Evolutionary conservation across 805 yeast genomes (phyloP).

Genomic region (Sugiyamaella mastotermitis): DNA sequence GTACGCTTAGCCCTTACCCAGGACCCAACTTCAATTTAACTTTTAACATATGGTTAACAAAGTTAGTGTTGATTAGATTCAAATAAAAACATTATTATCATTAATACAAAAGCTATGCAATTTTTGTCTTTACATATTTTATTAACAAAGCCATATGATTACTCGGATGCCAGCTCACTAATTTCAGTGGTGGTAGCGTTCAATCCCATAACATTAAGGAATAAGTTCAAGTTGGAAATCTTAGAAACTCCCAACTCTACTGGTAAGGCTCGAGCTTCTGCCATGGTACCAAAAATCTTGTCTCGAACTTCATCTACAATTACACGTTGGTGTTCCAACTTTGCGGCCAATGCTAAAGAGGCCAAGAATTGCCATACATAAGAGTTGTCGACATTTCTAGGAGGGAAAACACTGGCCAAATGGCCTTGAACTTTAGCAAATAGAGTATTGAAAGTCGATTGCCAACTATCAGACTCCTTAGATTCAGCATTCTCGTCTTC

Average conservation of each 20-base stretch:
- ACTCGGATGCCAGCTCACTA: slow-evolving; percentile 46
- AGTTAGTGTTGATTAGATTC: too few species aligned
- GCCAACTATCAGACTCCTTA: slow-evolving; percentile 56
- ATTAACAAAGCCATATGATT: too few species aligned
- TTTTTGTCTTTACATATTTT: too few species aligned
- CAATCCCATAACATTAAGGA: slow-evolving; percentile 93
- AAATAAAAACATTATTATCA: too few species aligned
- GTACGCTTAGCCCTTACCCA: too few species aligned
- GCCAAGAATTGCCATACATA: slow-evolving; percentile 98
- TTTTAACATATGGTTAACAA: too few species aligned
- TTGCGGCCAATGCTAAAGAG: slow-evolving; percentile 85
- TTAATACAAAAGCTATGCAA: too few species aligned
- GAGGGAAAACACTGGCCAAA: slow-evolving; percentile 76
- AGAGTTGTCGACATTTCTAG: slow-evolving; percentile 56
- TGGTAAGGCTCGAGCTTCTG: slow-evolving; percentile 54
- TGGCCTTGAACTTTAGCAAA: slow-evolving; percentile 76
- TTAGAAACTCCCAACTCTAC: slow-evolving; percentile 49
- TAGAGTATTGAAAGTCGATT: slow-evolving; percentile 70
- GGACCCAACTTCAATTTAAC: too few species aligned
- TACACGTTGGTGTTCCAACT: slow-evolving; percentile 79
- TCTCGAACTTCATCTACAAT: slow-evolving; percentile 92
- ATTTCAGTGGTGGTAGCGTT: slow-evolving; percentile 88
- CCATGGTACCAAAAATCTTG: slow-evolving; percentile 84
- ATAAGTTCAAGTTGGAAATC: slow-evolving; percentile 79
- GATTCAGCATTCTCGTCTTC: slow-evolving; percentile 47